Evolutionary conservation across 805 yeast species (phyloP), one percentile per base, ranked within the genome.

Genomic region (Barnettozyma californica): DNA sequence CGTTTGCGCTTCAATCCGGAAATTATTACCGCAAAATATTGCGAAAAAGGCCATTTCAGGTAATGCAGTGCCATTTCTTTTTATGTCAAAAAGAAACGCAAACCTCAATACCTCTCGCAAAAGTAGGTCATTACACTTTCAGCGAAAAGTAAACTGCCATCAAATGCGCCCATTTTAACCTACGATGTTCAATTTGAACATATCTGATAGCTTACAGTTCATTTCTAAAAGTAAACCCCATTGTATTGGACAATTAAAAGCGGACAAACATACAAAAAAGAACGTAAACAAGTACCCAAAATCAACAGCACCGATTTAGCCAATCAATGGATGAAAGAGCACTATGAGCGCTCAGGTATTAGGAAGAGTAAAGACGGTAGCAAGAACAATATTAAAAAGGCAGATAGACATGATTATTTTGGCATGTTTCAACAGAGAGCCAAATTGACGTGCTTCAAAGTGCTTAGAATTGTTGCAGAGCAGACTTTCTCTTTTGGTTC

Each of bases 401-500:
- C n/a, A 11, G 29, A 39, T 16, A 39, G 29, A 16, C 18, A 14
- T 18, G 20, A 41, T 41, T 9, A 41, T n/a, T 16, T 18, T 16
- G 44, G 11, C 21, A 18, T 16, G 38, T 19, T 35, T 19, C 14
- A 35, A 16, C 11, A 35, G 21, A 18, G 20, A 19, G 21, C 11
- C 38, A 35, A 39, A 39, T 27, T 35, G 23, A 18, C 41, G 27
- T 38, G 27, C 41, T 38, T n/a, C 27, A 20, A 13, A 7, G 23
- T 37, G 10, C 40, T 48, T 54, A 55, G 18, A 55, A 60, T 54
- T 60, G 59, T 55, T 57, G 59, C 48, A 61, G 49, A 49, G 64
- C 56, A 21, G 46, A 41, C 41, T 51, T 61, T 57, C 62, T 61
- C 47, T 55, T 56, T 43, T 46, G 41, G 44, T 48, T 6, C 31